Percentiles rank a stretch among this genome's conserved stretches.
These are phyloP conservation scores for Vanderwaltozyma verrucispora DNA, from an alignment of 805 yeast genomes.

Conservation along the genomic window DNA sequence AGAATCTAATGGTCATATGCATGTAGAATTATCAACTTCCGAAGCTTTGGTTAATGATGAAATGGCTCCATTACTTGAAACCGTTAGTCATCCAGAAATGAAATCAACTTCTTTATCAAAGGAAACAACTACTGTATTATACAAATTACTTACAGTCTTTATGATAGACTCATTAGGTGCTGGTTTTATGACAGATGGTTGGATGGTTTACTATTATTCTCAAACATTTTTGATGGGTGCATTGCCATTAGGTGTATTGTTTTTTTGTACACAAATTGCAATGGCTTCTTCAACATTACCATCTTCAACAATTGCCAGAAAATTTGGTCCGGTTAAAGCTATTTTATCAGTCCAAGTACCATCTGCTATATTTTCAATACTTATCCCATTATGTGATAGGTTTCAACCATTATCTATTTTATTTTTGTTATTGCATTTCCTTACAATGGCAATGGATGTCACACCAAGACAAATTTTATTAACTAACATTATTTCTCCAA, in stretches of 20 bases:
- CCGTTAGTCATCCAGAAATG: conserved; percentile 3
- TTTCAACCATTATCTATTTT: conserved; percentile 36
- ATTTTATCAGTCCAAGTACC: conserved; percentile 69
- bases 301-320: conserved; percentile 58
- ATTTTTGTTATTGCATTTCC: conserved; percentile 44
- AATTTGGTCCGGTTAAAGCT: conserved; percentile 70
- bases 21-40: conserved; percentile 7
- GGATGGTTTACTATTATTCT: conserved; percentile 78
- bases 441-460: conserved; percentile 77
- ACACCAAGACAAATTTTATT: conserved; percentile 80
- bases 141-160: conserved; percentile 47
- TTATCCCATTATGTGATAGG: conserved; percentile 38
- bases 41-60: conserved; percentile 19
- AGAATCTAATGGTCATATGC: conserved; percentile 32
- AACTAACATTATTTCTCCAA: conserved; percentile 51
- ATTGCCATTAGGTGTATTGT: conserved; percentile 52
- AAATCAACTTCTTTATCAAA: conserved; percentile 23
- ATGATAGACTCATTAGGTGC: conserved; percentile 81
- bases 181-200: conserved; percentile 81
- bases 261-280: conserved; percentile 51
- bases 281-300: conserved; percentile 66
- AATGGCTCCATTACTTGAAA: conserved; percentile 18
- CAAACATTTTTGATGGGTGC: conserved; percentile 44
- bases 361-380: conserved; percentile 52
- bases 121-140: conserved; percentile 34